Percentiles rank a stretch among this genome's conserved stretches.
phyloP scores from a whole-genome alignment of 2,329 filamentous ascomycete genomes.

The Pseudohalonectria lignicola region DNA sequence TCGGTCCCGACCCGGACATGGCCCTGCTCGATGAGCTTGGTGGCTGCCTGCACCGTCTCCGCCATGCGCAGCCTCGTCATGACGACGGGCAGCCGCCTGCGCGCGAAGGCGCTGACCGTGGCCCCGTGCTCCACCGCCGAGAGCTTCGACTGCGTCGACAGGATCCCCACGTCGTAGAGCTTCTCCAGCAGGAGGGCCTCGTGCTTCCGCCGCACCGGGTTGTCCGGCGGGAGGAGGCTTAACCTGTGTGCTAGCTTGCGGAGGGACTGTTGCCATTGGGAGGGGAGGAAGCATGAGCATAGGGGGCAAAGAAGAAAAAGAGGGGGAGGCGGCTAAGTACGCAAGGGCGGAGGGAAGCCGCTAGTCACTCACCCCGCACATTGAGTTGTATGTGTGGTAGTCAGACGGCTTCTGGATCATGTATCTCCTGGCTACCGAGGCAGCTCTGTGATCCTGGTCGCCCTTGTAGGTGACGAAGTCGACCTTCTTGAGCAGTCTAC shows the following conservation, averaged over 20 bases:
- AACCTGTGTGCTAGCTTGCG: slow-evolving; percentile 85
- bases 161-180: slow-evolving; percentile 82
- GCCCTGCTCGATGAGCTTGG: slow-evolving; percentile 85
- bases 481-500: slow-evolving; percentile 34
- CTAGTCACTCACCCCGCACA: slow-evolving; percentile 50
- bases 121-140: slow-evolving; percentile 79
- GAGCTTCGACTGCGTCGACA: slow-evolving; percentile 65
- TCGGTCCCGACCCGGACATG: slow-evolving; percentile 88
- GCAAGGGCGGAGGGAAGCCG: too few relatives aligned
- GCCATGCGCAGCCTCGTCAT: slow-evolving; percentile 87
- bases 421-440: slow-evolving; percentile 65
- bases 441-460: slow-evolving; percentile 78
- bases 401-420: slow-evolving; percentile 84
- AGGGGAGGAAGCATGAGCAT: slow-evolving; percentile 8
- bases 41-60: slow-evolving; percentile 75
- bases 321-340: slow-evolving; percentile 12
- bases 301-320: slow-evolving; percentile 10
- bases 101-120: slow-evolving; percentile 80
- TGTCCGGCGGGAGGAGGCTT: slow-evolving; percentile 69
- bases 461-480: slow-evolving; percentile 93
- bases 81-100: slow-evolving; percentile 74
- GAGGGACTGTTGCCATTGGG: slow-evolving; percentile 59
- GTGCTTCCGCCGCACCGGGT: slow-evolving; percentile 67
- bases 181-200: slow-evolving; percentile 85
- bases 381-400: slow-evolving; percentile 56